phyloP scores from a whole-genome alignment of 1,284 basidiomycete genomes.

The Phellinidium pouzarii region DNA sequence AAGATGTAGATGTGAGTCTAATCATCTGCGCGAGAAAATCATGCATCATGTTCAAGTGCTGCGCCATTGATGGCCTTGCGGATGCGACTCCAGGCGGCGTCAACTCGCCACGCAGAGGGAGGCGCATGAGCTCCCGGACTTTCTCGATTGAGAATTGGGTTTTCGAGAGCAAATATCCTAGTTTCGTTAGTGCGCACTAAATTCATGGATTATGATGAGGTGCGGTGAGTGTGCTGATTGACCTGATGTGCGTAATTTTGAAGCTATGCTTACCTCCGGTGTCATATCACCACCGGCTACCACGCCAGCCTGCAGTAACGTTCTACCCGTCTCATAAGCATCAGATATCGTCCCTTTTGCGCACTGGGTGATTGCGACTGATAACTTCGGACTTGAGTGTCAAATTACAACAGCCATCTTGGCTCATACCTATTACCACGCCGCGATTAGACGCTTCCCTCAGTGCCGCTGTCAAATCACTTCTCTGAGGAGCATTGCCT shows the following conservation, averaged over 20 bases:
- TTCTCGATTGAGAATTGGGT: conserved; percentile 61
- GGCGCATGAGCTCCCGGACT: conserved; percentile 72
- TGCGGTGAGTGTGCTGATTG: no score
- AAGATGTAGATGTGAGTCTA: conserved; percentile 43
- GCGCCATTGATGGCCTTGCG: conserved; percentile 36
- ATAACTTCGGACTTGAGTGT: not conserved
- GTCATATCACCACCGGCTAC: conserved; percentile 88
- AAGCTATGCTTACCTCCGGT: conserved; percentile 58
- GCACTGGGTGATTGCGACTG: conserved; percentile 87
- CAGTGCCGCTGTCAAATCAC: conserved; percentile 62
- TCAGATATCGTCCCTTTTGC: conserved; percentile 75
- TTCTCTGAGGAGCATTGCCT: conserved; percentile 75
- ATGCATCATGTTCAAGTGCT: conserved; percentile 55
- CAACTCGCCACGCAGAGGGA: conserved; percentile 83
- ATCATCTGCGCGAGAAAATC: conserved; percentile 60
- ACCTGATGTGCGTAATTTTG: not conserved
- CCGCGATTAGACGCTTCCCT: conserved; percentile 78
- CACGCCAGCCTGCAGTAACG: conserved; percentile 66
- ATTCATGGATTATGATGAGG: conserved; percentile 12
- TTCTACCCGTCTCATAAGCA: conserved; percentile 77
- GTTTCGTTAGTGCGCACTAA: conserved; percentile 82
- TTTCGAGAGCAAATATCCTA: conserved; percentile 86
- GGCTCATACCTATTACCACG: conserved; percentile 49
- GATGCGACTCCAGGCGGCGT: conserved; percentile 42
- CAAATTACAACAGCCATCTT: not conserved